Evolutionary conservation across 768 basidiomycete genomes (phyloP), one percentile per base, ranked within the genome.

Genomic region (Trametopsis cervina): DNA sequence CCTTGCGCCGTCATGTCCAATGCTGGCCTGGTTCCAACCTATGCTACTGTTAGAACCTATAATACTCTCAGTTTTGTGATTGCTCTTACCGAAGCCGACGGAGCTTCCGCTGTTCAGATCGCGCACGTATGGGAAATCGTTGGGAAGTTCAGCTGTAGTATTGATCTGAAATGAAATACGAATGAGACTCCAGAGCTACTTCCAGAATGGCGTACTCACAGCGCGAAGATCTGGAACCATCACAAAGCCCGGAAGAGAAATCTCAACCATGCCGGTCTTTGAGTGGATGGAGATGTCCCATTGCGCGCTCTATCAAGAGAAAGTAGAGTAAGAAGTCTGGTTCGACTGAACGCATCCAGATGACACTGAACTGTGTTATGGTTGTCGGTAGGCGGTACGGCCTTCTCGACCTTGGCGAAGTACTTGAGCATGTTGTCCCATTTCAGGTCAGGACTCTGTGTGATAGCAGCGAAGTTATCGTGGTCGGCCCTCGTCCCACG

Each of bases 401-500:
- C 53, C 57, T 27, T 50, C 22, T 58, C 57, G 1, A 46, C 65
- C 49, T 72, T 71, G 40, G 68, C 66, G 9, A 61, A 48, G 44
- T 66, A 72, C 18, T 69, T 65, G 22, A 40, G 36, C 37, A 45
- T 53, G 25, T 56, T 53, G 20, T 54, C 43, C 56, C 57, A 60
- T 24, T 60, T 60, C 57, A 54, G 58, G 0, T 57, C 59, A 2
- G 59, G 59, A 43, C 57, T 60, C 0, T 57, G 57, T 0, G 56
- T 51, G 11, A 50, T 50, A 44, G 54, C 55, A 23, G 54, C 37
- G 15, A 56, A 9, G 12, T 4, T 40, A 11, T 20, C 11, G 5
- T 20, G 2, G 39, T 40, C 39, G 17, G 5, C 10, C 2, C 3
- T 20, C 2, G 10, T 12, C 2, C 2, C 10, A 40, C 3, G 23